Conservation (phyloP, 2,329 filamentous ascomycete genomes). For the Diatrype stigma region DNA sequence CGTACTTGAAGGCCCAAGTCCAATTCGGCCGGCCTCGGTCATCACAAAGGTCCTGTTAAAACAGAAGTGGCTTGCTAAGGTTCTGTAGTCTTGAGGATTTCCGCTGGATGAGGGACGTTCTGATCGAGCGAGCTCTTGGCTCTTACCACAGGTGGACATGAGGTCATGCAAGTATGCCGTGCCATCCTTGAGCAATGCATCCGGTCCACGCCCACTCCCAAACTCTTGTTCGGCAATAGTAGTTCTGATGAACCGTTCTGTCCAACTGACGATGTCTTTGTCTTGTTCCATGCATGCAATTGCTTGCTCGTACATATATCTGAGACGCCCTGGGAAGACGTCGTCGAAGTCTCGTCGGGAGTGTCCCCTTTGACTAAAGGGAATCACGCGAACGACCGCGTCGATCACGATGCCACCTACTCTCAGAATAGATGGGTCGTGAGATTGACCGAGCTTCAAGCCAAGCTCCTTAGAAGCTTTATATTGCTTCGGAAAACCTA, state of each 20-base stretch:
- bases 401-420: neutral
- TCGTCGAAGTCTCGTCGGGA: neutral
- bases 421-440: neutral
- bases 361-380: too few species aligned
- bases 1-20: conserved; percentile 1
- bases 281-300: too few species aligned
- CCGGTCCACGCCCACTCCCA: neutral
- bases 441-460: neutral
- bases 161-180: neutral
- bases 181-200: conserved; percentile 1
- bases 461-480: neutral
- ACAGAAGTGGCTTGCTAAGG: neutral
- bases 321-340: too few species aligned
- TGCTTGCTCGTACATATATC: too few species aligned
- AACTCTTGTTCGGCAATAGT: conserved; percentile 4
- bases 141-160: neutral
- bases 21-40: neutral
- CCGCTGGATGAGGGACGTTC: neutral
- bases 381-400: neutral
- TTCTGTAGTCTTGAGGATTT: neutral
- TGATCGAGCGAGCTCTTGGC: too few species aligned
- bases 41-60: neutral
- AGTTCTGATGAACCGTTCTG: neutral
- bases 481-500: conserved; percentile 3
- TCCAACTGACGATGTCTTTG: too few species aligned